Evolutionary conservation across 306 rosid species (phyloP), one percentile per base, ranked within the genome.

Genomic region (Prinsepia uniflora): DNA sequence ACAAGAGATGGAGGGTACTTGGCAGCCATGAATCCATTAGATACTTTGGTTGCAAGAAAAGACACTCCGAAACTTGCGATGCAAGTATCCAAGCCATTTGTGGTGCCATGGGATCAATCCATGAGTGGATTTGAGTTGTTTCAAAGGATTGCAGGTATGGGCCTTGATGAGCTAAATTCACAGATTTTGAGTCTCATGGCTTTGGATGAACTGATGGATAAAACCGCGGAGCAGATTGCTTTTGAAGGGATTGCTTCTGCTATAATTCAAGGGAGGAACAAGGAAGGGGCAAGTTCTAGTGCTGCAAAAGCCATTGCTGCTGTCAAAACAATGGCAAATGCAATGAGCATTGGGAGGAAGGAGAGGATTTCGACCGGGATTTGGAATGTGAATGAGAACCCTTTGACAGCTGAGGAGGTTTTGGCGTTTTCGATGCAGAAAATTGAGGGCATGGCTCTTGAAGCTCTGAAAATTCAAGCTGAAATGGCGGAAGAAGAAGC

Each of bases 221-320:
- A 95, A 86, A 95, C 96, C 6, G 96, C 97, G 8, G 99, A 95
- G 81, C 96, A 95, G 76, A 72, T 91, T 75, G 97, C 99, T 74
- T 95, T 95, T 20, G 96, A 89, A 85, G 99, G 99, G 82, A 89
- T 91, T 60, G 99, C 97, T 39, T 83, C 91, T 10, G 88, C 91
- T 30, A 86, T 95, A 74, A 85, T 95, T 77, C 90, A 95, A 67
- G 97, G 97, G 40, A 82, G 99, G 76, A 91, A 78, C 88, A 91
- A 81, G 79, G 99, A 95, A 81, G 96, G 92, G 20, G 96, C 97
- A 0, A 91, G 88, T 80, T 91, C 99, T 0, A 91, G 89, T 8
- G 96, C 97, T 5, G 96, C 92, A 3, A 82, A 91, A 18, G 87
- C 88, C 62, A 83, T 95, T 70, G 87, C 87, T 24, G 73, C 84